Evolutionary conservation across 2,329 filamentous ascomycete species (phyloP), one percentile per base, ranked within the genome.

Genomic region (Cladophialophora bantiana): DNA sequence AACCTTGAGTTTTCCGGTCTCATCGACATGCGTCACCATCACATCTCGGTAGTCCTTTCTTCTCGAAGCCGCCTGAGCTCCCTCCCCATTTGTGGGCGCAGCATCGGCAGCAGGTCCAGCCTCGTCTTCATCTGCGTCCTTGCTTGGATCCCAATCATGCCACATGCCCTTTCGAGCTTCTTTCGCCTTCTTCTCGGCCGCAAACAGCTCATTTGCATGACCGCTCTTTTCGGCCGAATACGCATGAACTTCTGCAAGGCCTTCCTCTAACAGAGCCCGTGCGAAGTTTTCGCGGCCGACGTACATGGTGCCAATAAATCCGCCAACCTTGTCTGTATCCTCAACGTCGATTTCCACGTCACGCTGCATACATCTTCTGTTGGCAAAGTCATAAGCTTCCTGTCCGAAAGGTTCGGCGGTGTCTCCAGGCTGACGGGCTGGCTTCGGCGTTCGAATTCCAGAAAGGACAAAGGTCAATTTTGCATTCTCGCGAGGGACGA

Each of bases 141-240:
- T 88, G 36, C 90, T 92, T 7, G 95, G 94, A 77, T 97, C 93
- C 88, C 93, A 98, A 80, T 96, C 89, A 71, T 94, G 89, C 94
- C 95, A 99, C 72, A 98, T 78, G 55, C 92, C 92, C 82, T 94
- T 97, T 68, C 89, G 87, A 34, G 84, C 91, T 73, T 96, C 92
- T 83, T 99, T 98, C 56, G 95, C 95, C 74, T 87, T 89, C 80
- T 91, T 85, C 82, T 99, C 92, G 0, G 95, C 95, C 10, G 90
- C 90, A 75, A 94, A 89, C 7, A 98, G 88, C 81, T 98, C 94
- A 42, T 86, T 88, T 12, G 91, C 90, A 75, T 97, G 95, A 70
- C 94, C 94, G 15, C 92, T 91, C 83, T 96, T 96, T 82, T 99
- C 94, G 0, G 95, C 95, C 31, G 94, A 97, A 82, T 97, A 98